Percentiles rank a stretch among this genome's conserved stretches.
These are phyloP conservation scores for Beauveria scarabaeidicola DNA, from an alignment of 2,329 filamentous ascomycete genomes.

Conservation along the genomic window DNA sequence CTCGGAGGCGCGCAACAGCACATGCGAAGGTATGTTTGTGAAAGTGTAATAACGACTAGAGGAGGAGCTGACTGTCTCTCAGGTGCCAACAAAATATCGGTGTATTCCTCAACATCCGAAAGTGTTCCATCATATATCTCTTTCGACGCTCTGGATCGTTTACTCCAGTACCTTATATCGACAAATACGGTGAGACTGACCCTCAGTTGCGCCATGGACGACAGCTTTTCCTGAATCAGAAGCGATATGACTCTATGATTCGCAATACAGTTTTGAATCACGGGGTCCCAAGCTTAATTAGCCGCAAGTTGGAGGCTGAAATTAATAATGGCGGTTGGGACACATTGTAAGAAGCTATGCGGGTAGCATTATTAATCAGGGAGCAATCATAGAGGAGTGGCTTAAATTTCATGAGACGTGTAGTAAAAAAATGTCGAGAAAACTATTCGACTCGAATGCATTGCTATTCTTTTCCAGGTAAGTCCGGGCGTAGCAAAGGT, in stretches of 20 bases:
- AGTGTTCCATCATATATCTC: conserved; percentile 84
- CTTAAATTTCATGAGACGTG: neutral
- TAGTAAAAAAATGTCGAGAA: neutral
- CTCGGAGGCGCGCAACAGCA: conserved; percentile 88
- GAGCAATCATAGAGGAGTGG: neutral
- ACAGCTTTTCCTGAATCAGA: conserved; percentile 88
- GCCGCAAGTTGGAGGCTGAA: conserved; percentile 83
- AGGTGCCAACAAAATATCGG: conserved; percentile 86
- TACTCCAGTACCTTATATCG: conserved; percentile 83
- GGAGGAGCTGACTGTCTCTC: neutral
- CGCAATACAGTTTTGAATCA: conserved; percentile 81
- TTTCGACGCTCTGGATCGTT: conserved; percentile 77
- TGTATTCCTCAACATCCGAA: conserved; percentile 94
- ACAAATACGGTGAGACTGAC: conserved; percentile 92
- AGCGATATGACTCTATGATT: conserved; percentile 81
- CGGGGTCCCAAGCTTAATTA: conserved; percentile 80
- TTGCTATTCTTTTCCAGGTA: neutral
- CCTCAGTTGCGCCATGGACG: conserved; percentile 80
- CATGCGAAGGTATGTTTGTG: conserved; percentile 61
- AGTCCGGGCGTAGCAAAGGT: neutral
- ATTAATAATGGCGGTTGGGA: conserved; percentile 98
- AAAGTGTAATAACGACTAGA: neutral
- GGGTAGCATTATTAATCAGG: neutral
- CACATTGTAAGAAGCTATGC: conserved; percentile 37
- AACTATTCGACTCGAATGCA: neutral